phyloP scores from a whole-genome alignment of 1,139 yeast genomes.

The Yamadazyma aaseri region DNA sequence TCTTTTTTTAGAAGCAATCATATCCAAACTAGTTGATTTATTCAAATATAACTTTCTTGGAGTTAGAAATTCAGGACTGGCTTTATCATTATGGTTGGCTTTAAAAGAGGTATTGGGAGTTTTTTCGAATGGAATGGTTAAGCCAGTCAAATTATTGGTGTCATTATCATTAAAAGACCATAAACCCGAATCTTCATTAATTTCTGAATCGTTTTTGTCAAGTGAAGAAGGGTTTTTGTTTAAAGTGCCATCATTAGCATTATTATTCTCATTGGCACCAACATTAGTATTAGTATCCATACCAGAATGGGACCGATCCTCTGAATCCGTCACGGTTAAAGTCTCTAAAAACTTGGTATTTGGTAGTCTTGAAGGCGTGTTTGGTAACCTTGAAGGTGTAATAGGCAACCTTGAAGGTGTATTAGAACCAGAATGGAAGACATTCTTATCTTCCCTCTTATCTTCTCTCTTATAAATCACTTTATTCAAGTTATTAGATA shows the following conservation, averaged over 20 bases:
- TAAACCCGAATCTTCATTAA: conserved; percentile 23
- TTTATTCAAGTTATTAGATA: conserved; percentile 21
- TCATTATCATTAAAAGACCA: conserved; percentile 34
- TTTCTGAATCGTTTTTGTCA: no score
- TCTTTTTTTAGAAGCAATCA: conserved; percentile 9
- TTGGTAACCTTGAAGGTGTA: no score
- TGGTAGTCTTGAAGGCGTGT: no score
- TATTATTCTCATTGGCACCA: no score
- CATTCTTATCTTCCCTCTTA: conserved; percentile 11
- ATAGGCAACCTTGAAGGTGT: conserved; percentile 24
- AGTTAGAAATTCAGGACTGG: conserved; percentile 25
- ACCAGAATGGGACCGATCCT: no score
- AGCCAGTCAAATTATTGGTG: conserved; percentile 23
- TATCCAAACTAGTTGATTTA: conserved; percentile 2
- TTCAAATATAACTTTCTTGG: conserved; percentile 21
- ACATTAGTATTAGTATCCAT: no score
- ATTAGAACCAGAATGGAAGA: conserved; percentile 15
- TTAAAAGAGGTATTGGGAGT: conserved; percentile 8
- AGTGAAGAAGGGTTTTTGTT: no score
- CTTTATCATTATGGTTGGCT: background rate
- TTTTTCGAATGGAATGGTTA: conserved; percentile 22
- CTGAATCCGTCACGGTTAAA: background rate
- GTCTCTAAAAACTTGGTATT: conserved; percentile 3
- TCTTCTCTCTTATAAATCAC: conserved; percentile 5
- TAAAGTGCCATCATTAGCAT: no score